These are phyloP conservation scores for Botryotinia calthae DNA, from an alignment of 2,329 filamentous ascomycete genomes.

Conservation along the genomic window DNA sequence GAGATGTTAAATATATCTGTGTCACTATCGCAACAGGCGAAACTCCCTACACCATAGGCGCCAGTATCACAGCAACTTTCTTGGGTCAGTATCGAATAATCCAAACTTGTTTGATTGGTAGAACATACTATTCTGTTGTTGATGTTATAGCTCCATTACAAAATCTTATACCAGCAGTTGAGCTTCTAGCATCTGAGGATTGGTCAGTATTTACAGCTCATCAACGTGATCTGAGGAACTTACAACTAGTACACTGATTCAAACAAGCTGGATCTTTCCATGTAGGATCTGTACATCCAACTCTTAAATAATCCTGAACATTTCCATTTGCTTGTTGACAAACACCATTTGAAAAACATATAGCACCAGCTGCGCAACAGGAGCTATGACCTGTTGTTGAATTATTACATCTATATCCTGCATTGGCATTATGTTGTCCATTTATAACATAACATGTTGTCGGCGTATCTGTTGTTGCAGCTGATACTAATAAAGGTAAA, in stretches of 20 bases:
- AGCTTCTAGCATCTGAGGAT: slow-evolving; percentile 24
- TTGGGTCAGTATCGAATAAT: not conserved
- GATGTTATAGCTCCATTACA: slow-evolving; percentile 26
- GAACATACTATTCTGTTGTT: slow-evolving; percentile 29
- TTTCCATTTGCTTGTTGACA: slow-evolving; percentile 27
- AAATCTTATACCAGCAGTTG: slow-evolving; percentile 29
- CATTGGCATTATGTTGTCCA: slow-evolving; percentile 20
- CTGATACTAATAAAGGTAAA: not conserved
- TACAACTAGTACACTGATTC: slow-evolving; percentile 29
- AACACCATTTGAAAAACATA: slow-evolving; percentile 32
- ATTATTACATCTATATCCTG: slow-evolving; percentile 30
- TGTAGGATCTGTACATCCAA: slow-evolving; percentile 33
- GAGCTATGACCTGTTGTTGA: slow-evolving; percentile 28
- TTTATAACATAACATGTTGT: slow-evolving; percentile 29
- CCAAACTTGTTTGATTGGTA: not conserved
- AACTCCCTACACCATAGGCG: slow-evolving; percentile 9
- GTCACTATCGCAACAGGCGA: slow-evolving; percentile 14
- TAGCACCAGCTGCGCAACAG: slow-evolving; percentile 27
- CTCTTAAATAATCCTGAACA: slow-evolving; percentile 30
- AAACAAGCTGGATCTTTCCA: slow-evolving; percentile 31
- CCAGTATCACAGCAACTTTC: slow-evolving; percentile 18
- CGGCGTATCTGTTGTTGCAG: slow-evolving; percentile 11
- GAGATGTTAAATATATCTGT: slow-evolving; percentile 9
- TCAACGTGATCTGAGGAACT: slow-evolving; percentile 6
- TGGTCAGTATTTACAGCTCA: not conserved